Base-by-base conservation (phyloP, 106 monocot genomes). In the Dendrobium officinale region DNA sequence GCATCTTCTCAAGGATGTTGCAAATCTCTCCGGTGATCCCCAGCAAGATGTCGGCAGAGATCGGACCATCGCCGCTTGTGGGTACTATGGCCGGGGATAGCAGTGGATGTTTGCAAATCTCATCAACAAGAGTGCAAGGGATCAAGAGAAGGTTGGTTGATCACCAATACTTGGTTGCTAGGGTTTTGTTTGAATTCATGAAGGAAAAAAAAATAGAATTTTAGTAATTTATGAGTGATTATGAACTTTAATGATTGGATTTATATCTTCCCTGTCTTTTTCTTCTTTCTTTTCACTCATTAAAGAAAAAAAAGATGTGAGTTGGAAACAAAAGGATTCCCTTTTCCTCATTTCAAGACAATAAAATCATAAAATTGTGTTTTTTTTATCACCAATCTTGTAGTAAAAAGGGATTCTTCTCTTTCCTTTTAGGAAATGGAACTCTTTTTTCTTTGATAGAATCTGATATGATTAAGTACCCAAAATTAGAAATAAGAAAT, bases 121-220 rank as follows among this genome's bases (percentile, higher is more conserved):
- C 4, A 86, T 87, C 54, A 90, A 86, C 78, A 90, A 93, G 72
- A 54, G 92, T 44, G 18, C 41, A 74, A 74, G 43, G 74, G 43
- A 74, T 74, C 20, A 74, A 70, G 70, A 70, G 70, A 70, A 70
- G 70, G 70, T 70, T 37, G 70, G 70, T 70, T 31, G 31, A 31
- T 37, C 15, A 19, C 31, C 13, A 13, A 29, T 19, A 26, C 61
- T 33, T 70, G 15, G 22, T n/a, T 33, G 33, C 33, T 13, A 70
- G 68, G 68, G 33, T 70, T 70, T 70, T 10, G 68, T 18, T 70
- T 33, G 27, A 33, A 70, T 22, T 64, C 5, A 5, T 6, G 5
- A 64, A 22, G 64, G 7, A 6, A 66, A 66, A 7, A n/a, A 1
- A 66, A 61, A 20, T n/a, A 20, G 4, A 48, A 48, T 0, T 48